Evolutionary conservation across 2,329 filamentous ascomycete species (phyloP), one percentile per base, ranked within the genome.

Genomic region (Penicillium sp.): DNA sequence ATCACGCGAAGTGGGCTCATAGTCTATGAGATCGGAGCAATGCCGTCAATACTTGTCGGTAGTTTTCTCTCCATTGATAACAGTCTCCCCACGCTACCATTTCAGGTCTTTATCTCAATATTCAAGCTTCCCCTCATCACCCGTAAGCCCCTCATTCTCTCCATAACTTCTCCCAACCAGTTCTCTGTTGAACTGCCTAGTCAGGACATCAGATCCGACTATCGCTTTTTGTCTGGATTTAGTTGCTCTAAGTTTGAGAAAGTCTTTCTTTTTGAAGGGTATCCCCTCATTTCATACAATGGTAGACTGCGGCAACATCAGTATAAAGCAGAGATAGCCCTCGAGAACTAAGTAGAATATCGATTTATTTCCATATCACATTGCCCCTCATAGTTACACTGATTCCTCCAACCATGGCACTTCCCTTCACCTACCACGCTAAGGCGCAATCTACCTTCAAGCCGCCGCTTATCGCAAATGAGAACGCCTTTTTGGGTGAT

Each of bases 401-500:
- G 9, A 49, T 27, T 15, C 44, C 15, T 15, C 23, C 29, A n/a
- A 72, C 42, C 61, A 78, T 76, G 75, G 55, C 75, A 31, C 66
- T 71, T 52, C 67, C 71, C 38, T 79, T 85, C 70, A 78, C 76
- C 51, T 81, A 88, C 74, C 83, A 80, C 70, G 68, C 79, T 50
- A 79, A 85, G 67, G 85, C 84, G 0, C 84, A 88, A 70, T 79
- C 77, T 27, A 78, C 75, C 39, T 88, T 83, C 75, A 84, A 87
- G 66, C 85, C 85, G 4, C 86, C 86, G 6, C 80, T 87, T 48
- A 85, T 89, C 60, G 84, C 85, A 36, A 86, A 87, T 65, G 83
- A 88, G 61, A 89, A 89, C 67, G 86, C 86, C 31, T 89, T 80
- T 70, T 79, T 89, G 4, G 86, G 86, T 42, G 87, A 89, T 66